Percentiles rank a stretch among this genome's conserved stretches.
These are phyloP conservation scores for Thalassiosira gravida DNA, from an alignment of 352 stramenopile genomes.

Conservation along the genomic window DNA sequence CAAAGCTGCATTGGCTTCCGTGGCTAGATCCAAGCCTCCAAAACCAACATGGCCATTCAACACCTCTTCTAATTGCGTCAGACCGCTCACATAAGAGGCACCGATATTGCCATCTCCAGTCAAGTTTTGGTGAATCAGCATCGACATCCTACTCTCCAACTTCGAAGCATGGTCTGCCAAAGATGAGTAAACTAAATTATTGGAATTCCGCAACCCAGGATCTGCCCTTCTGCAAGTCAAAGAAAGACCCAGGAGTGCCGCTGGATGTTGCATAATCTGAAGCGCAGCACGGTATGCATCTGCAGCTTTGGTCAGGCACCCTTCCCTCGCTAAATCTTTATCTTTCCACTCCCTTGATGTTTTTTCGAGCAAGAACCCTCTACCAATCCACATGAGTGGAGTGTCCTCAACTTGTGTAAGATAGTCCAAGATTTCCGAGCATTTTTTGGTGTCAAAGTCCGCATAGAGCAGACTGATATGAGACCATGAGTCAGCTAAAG, in stretches of 20 bases:
- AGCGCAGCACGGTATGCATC: conserved; percentile 74
- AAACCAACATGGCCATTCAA: conserved; percentile 11
- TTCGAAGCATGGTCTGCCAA: conserved; percentile 41
- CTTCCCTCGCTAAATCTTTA: conserved; percentile 24
- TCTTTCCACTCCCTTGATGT: conserved; percentile 37
- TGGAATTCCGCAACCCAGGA: conserved; percentile 1
- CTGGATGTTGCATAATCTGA: conserved; percentile 70
- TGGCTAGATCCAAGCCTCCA: conserved; percentile 10
- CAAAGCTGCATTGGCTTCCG: conserved; percentile 7
- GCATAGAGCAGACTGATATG: no score
- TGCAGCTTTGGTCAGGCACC: conserved; percentile 60
- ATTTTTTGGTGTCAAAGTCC: no score
- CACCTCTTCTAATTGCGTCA: conserved; percentile 29
- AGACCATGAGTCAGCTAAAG: no score
- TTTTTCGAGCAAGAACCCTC: conserved; percentile 57
- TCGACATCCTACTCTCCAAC: conserved; percentile 35
- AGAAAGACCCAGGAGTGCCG: conserved; percentile 67
- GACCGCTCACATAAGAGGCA: conserved; percentile 34
- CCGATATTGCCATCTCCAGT: conserved; percentile 40
- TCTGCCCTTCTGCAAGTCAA: conserved; percentile 51
- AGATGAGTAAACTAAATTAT: conserved; percentile 37
- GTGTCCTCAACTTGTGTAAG: conserved; percentile 77
- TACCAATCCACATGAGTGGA: conserved; percentile 79
- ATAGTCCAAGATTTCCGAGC: conserved; percentile 59
- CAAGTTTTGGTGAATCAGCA: conserved; percentile 47